Evolutionary conservation across 768 basidiomycete species (phyloP), one percentile per base, ranked within the genome.

Genomic region (Pisolithus orientalis): DNA sequence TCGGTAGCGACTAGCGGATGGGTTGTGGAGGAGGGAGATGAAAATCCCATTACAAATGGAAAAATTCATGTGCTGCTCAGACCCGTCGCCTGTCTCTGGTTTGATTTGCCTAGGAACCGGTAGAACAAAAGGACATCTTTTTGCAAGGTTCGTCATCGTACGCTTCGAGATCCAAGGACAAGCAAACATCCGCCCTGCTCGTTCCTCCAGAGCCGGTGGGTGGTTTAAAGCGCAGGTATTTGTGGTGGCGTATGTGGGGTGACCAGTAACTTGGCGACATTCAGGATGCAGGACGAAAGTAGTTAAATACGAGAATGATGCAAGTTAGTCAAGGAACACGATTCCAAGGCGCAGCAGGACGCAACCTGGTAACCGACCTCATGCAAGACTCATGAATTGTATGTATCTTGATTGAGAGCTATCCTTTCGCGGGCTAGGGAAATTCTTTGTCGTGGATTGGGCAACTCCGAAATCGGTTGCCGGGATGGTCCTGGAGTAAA

Each of bases 21-120:
- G 86, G 21, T 4, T 75, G 68, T 1, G 77, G 77, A 0, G 91
- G 90, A 0, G 80, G 70, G 8, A 79, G 81, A 63, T 94, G 85
- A 66, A 95, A 87, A 38, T 77, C 76, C 95, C 96, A 98, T 67
- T 99, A 86, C 53, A 97, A 72, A 62, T 84, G 85, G 67, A 84
- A 92, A 63, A 91, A 89, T 62, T 91, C 90, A 62, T 85, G 82
- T 1, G 85, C 83, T 17, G 50, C 27, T 48, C 51, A 29, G 69
- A 50, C 11, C 61, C 56, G 55, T 74, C 74, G 16, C 59, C 66
- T 32, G 69, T 59, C 27, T 63, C 49, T 4, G 56, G 48, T n/a
- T 54, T 47, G 10, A 67, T 62, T 37, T 68, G 66, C n/a, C 91
- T 79, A 7, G 86, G 84, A 1, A 99, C 62, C 3, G 96, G 94